Evolutionary conservation across 129 eudicot genomes (phyloP).

Genomic region (Solidago caesia): DNA sequence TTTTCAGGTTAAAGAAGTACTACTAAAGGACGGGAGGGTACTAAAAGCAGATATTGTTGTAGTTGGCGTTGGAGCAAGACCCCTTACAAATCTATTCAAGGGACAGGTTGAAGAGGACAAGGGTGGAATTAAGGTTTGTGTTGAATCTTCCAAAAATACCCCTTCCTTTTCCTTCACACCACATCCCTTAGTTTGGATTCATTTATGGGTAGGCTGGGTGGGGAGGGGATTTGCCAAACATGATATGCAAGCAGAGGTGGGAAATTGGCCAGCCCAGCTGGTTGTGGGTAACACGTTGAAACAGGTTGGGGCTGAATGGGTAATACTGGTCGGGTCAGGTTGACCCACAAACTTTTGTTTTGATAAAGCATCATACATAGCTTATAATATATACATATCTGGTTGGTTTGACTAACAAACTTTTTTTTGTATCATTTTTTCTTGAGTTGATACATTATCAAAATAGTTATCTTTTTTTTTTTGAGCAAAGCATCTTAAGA

Average conservation of each 20-base stretch:
- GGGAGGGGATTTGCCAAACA: not conserved
- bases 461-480: too few relatives aligned
- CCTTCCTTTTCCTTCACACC: not conserved
- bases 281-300: not conserved
- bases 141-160: conserved; percentile 3
- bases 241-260: not conserved
- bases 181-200: not conserved
- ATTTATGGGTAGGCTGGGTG: not conserved
- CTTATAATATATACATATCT: too few relatives aligned
- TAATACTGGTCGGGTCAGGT: not conserved
- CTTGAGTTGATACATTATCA: too few relatives aligned
- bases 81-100: conserved; percentile 78
- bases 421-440: too few relatives aligned
- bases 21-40: conserved; percentile 94
- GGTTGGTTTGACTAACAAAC: too few relatives aligned
- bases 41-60: conserved; percentile 93
- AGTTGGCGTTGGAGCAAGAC: conserved; percentile 96
- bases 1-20: conserved; percentile 75
- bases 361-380: too few relatives aligned
- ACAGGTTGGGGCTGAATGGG: not conserved
- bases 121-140: conserved; percentile 94
- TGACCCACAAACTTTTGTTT: too few relatives aligned
- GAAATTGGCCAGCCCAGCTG: not conserved
- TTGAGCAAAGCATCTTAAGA: too few relatives aligned
- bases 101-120: conserved; percentile 97